phyloP scores from a whole-genome alignment of 192 early-diverging fungal species.

The Glomus cerebriforme region DNA sequence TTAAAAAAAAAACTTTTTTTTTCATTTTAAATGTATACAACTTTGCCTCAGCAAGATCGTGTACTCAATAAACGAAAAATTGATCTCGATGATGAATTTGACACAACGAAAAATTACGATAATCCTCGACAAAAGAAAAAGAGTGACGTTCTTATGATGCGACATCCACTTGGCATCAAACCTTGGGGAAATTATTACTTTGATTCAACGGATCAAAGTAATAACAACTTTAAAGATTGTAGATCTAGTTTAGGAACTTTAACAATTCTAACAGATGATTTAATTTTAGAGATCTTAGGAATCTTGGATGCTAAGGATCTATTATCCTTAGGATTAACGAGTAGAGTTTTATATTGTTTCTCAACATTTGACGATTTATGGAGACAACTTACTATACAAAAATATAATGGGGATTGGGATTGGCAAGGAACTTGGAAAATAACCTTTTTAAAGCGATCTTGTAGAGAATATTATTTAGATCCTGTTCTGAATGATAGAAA shows the following conservation, averaged over 20 bases:
- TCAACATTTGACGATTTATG: conserved; percentile 63
- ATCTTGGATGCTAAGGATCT: conserved; percentile 38
- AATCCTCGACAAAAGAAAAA: background rate
- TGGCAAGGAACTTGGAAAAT: conserved; percentile 60
- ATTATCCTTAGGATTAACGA: conserved; percentile 46
- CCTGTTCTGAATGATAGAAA: background rate
- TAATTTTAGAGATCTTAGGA: conserved; percentile 54
- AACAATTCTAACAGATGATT: conserved; percentile 50
- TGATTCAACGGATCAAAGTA: background rate
- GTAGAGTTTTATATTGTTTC: conserved; percentile 55
- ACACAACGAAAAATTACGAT: background rate
- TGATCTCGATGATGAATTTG: background rate
- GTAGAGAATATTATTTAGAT: conserved; percentile 29
- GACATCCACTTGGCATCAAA: background rate
- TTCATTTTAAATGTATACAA: background rate
- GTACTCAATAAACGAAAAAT: background rate
- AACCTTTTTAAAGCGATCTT: conserved; percentile 48
- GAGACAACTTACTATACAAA: conserved; percentile 49
- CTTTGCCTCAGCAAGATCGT: background rate
- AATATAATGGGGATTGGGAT: conserved; percentile 54
- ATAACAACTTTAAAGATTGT: conserved; percentile 12
- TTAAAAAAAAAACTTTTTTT: background rate
- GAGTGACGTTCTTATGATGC: background rate
- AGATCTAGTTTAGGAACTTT: conserved; percentile 54
- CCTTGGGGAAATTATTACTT: background rate